Base-by-base conservation (phyloP, 2,329 filamentous ascomycete genomes). In the Orbilia blumenaviensis region DNA sequence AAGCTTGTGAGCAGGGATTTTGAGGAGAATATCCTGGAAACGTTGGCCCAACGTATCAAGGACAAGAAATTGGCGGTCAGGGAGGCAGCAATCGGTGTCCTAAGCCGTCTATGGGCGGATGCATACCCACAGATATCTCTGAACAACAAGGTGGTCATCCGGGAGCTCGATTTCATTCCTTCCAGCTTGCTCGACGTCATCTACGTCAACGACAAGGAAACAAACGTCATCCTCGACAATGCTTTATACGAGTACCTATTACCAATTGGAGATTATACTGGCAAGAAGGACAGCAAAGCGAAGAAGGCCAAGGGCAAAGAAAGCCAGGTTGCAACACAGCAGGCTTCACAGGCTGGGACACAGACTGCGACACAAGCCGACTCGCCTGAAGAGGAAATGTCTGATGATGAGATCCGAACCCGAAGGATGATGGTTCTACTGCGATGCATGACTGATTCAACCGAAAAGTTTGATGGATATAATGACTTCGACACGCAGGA, bases 51-150 rank as follows among this genome's bases (percentile, higher is more conserved):
- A 81, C 89, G 95, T 78, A 93, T 92, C 78, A 93, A 94, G 79
- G 96, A 99, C 83, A 90, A 91, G 77, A 94, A 91, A 81, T 88
- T 90, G 12, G 86, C 88, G 44, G 92, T 99, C 9, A 91, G 94
- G 69, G 89, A 92, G 41, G 92, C 94, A 80, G 94, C 93, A 23
- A 96, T 97, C 88, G 90, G 89, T 60, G 86, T 96, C 7, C 85
- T 98, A 0, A 92, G 89, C 9, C 92, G 90, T 77, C 89, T 98
- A 27, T 99, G 95, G 95, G 94, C 92, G n/a, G 94, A 96, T 16
- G 94, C 92, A 10, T 89, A 90, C 16, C 92, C 93, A 16, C 94
- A 97, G 80, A 91, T 99, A 79, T 89, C 92, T 23, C 89, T 91
- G 62, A 92, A 92, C 12, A 91, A 94, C 80, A 92, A 97, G 79